phyloP scores from a whole-genome alignment of 1,139 yeast species.

The Yamadazyma oceani region DNA sequence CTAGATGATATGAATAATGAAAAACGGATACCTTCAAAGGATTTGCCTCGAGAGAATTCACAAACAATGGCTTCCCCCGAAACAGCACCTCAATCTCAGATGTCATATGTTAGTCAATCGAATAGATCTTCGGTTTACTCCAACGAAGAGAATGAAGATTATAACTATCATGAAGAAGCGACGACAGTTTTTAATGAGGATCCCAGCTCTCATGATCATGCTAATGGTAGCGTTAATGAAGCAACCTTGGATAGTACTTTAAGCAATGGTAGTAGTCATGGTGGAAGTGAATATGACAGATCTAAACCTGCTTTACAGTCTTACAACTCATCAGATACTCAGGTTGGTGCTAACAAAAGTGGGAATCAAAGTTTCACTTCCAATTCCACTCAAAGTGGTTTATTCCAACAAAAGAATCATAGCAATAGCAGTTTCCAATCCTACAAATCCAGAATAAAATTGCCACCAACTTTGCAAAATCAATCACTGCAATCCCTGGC shows the following conservation, averaged over 20 bases:
- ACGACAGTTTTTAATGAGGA: conserved; percentile 4
- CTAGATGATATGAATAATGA: background rate
- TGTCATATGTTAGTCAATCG: conserved; percentile 7
- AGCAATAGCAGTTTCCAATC: conserved; percentile 30
- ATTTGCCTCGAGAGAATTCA: background rate
- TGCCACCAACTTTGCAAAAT: conserved; percentile 24
- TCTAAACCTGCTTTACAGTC: background rate
- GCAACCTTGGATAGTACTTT: background rate
- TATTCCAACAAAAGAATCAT: conserved; percentile 18
- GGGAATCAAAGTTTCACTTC: background rate
- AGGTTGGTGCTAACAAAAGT: background rate
- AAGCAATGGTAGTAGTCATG: background rate
- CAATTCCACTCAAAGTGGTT: conserved; percentile 1
- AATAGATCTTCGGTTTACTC: conserved; percentile 23
- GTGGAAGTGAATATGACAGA: background rate
- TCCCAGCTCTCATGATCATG: conserved; percentile 1
- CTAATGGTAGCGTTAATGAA: background rate
- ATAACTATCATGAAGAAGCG: background rate
- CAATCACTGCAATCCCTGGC: conserved; percentile 7
- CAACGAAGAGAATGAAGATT: conserved; percentile 11
- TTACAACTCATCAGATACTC: background rate
- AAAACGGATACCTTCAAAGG: background rate
- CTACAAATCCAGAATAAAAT: conserved; percentile 34
- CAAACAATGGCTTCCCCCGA: background rate
- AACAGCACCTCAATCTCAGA: background rate